Evolutionary conservation across 164 flowering plant species (phyloP).

Genomic region (Nymphaea colorata): DNA sequence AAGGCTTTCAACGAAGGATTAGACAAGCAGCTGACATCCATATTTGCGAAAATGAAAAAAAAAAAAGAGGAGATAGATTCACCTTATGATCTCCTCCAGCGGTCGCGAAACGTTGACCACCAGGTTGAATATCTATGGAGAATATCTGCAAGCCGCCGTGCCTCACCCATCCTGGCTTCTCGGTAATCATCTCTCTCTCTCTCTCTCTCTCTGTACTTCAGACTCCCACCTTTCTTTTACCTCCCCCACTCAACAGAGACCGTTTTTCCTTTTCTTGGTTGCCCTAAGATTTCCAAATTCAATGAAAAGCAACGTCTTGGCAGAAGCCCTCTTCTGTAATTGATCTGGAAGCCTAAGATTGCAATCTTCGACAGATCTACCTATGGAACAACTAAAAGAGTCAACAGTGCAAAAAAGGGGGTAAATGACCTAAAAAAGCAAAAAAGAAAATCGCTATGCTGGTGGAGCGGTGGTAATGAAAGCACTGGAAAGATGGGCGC

Average conservation of each 20-base stretch:
- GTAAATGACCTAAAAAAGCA: neutral
- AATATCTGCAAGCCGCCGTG: constrained; percentile 92
- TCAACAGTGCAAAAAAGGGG: too few relatives aligned
- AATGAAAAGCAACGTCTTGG: neutral
- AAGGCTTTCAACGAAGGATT: constrained; percentile 1
- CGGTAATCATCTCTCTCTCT: constrained; percentile 16
- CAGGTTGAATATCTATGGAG: constrained; percentile 90
- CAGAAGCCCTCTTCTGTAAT: neutral
- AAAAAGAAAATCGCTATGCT: neutral
- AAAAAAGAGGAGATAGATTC: neutral
- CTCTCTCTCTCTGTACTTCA: neutral
- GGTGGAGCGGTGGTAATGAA: neutral
- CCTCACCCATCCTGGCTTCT: constrained; percentile 76
- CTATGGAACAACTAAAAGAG: neutral
- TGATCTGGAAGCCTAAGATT: neutral
- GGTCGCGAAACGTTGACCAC: constrained; percentile 87
- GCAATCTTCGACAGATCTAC: neutral
- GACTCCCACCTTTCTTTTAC: neutral
- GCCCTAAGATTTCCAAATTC: neutral
- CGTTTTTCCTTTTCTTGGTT: neutral
- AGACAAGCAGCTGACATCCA: neutral
- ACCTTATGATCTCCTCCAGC: constrained; percentile 99
- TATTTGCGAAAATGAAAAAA: constrained; percentile 5
- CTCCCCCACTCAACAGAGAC: neutral
- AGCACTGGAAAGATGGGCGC: neutral